phyloP scores from a whole-genome alignment of 371 early-diverging fungal genomes.

The Aphelidium insulamus region DNA sequence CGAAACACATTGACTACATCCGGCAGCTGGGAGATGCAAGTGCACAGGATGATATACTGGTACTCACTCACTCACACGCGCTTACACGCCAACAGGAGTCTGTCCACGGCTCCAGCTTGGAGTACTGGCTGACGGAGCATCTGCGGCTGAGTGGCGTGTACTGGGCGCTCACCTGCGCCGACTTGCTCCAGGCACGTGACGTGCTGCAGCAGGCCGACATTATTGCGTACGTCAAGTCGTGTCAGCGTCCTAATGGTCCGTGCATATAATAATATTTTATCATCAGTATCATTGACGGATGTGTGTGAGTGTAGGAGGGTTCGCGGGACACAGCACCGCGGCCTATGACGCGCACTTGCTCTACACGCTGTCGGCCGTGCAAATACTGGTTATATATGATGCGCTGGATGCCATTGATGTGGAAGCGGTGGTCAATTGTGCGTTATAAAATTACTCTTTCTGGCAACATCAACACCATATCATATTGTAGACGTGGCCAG shows the following conservation, averaged over 20 bases:
- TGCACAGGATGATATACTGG: too few species aligned
- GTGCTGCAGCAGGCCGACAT: conserved; percentile 46
- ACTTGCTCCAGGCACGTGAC: conserved; percentile 38
- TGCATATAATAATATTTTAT: neutral
- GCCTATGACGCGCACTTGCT: conserved; percentile 81
- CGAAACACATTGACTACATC: too few species aligned
- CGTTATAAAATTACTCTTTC: conserved; percentile 5
- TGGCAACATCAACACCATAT: conserved; percentile 1
- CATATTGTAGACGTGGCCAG: neutral
- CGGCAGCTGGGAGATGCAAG: too few species aligned
- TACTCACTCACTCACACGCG: too few species aligned
- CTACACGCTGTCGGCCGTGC: conserved; percentile 84
- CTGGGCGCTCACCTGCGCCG: conserved; percentile 77
- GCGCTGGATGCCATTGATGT: conserved; percentile 46
- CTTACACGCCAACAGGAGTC: too few species aligned
- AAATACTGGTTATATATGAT: conserved; percentile 64
- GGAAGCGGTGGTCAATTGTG: conserved; percentile 44
- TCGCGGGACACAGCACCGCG: conserved; percentile 54
- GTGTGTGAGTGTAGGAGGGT: conserved; percentile 53
- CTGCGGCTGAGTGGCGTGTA: conserved; percentile 76
- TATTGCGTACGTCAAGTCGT: conserved; percentile 46
- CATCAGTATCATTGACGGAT: neutral
- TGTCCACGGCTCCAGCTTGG: too few species aligned
- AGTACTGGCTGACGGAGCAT: conserved; percentile 84
- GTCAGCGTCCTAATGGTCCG: conserved; percentile 45